These are phyloP conservation scores for Postia placenta DNA, from an alignment of 768 basidiomycete species.

Conservation along the genomic window DNA sequence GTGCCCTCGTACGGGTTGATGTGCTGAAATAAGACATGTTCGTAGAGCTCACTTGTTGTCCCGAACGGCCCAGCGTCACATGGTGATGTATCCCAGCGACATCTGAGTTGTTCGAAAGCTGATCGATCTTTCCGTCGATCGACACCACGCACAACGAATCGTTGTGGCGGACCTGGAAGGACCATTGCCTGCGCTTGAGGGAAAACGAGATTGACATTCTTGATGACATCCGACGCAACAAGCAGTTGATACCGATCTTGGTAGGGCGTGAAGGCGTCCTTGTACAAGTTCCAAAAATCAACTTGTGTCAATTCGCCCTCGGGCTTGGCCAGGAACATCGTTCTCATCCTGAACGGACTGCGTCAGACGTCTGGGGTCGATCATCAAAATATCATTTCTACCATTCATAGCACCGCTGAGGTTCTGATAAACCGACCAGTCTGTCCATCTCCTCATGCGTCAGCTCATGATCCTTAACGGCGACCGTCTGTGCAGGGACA, in stretches of 20 bases:
- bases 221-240: slow-evolving; percentile 90
- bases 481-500: slow-evolving; percentile 41
- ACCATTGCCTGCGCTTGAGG: slow-evolving; percentile 87
- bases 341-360: slow-evolving; percentile 81
- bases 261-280: slow-evolving; percentile 67
- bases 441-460: slow-evolving; percentile 62
- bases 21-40: slow-evolving; percentile 59
- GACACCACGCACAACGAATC: slow-evolving; percentile 87
- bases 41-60: slow-evolving; percentile 61
- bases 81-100: slow-evolving; percentile 66
- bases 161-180: slow-evolving; percentile 59
- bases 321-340: slow-evolving; percentile 73
- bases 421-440: slow-evolving; percentile 57
- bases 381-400: slow-evolving; percentile 34
- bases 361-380: too few relatives aligned
- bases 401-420: slow-evolving; percentile 82
- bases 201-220: slow-evolving; percentile 82
- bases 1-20: slow-evolving; percentile 37
- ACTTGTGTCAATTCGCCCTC: slow-evolving; percentile 88
- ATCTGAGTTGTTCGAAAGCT: slow-evolving; percentile 60
- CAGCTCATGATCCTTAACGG: slow-evolving; percentile 56
- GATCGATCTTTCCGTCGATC: slow-evolving; percentile 56
- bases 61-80: slow-evolving; percentile 43
- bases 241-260: slow-evolving; percentile 56
- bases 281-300: slow-evolving; percentile 93